Base-by-base conservation (phyloP, 2,329 filamentous ascomycete genomes). In the Trichocomaceae sp. region DNA sequence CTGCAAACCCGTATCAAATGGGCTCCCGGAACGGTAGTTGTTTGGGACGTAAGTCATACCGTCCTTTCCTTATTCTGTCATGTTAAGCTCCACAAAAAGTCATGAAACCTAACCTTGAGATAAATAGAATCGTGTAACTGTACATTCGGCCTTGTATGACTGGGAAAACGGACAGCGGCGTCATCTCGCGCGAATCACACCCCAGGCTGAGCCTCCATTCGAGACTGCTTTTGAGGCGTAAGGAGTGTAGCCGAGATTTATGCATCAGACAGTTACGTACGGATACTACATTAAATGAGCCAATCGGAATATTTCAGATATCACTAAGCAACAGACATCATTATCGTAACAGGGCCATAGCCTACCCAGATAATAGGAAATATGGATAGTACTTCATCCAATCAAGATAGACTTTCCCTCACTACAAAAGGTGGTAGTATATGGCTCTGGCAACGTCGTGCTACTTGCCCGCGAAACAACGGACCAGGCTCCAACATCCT, bases 101-200 rank as follows among this genome's bases (percentile, higher is more conserved):
- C n/a, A 17, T 41, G 15, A 39, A 39, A 17, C n/a, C 37, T 41
- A 19, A 39, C 35, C 15, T 39, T 37, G 33, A 10, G 13, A 13
- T 17, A 5, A 5, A 10, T 55, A 77, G 66, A 93, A 92, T 74
- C 79, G 88, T 31, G 82, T 91, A 0, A 90, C 87, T 9, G 80
- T 83, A 61, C 89, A 95, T 69, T 86, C 86, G 6, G 89, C 89
- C 1, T 74, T 92, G 39, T 76, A 92, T 3, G 89, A 95, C 68
- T 95, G 89, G 89, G 82, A 86, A 62, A 83, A 83, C 66, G 88
- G 88, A 2, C 83, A 88, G 69, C 77, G 90, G 56, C 79, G 90
- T 50, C 89, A 95, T 72, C 72, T 95, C 58, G 89, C 88, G 5
- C 80, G 90, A 44, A 86, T 95, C 64, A 92, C 88, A 4, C 88